A percentile compares a stretch with the other conserved stretches of the same genome.
These are phyloP conservation scores for Glycine soja DNA, from an alignment of 306 rosid species.

Conservation along the genomic window DNA sequence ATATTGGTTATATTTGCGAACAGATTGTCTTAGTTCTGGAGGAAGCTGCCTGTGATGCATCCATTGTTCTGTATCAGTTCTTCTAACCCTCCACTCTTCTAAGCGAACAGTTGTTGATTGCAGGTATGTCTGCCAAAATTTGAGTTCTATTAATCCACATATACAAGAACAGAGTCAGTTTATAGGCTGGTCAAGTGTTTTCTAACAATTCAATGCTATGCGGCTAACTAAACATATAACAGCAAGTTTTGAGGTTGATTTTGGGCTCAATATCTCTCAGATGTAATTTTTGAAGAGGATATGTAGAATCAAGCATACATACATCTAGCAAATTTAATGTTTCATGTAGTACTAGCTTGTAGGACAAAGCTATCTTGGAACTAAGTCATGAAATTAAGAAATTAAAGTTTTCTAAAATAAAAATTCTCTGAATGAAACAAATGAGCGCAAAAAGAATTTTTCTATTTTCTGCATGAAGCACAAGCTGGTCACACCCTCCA, in stretches of 20 bases:
- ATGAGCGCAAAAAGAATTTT: neutral
- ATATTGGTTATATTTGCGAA: conserved; percentile 82
- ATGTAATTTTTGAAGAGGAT: neutral
- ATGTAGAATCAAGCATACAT: neutral
- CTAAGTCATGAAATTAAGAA: neutral
- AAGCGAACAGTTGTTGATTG: conserved; percentile 89
- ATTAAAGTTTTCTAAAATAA: neutral
- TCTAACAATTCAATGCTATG: neutral
- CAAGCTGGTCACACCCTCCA: neutral
- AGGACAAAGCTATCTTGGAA: neutral
- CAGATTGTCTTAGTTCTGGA: conserved; percentile 69
- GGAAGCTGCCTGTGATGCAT: conserved; percentile 96
- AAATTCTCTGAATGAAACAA: neutral
- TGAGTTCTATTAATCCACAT: neutral
- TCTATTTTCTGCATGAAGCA: neutral
- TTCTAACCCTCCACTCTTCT: conserved; percentile 94
- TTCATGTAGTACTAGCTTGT: conserved; percentile 2
- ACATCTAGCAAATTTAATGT: neutral
- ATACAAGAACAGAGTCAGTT: too few relatives aligned
- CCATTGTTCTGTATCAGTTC: conserved; percentile 96
- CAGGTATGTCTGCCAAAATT: conserved; percentile 71
- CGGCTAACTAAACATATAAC: neutral
- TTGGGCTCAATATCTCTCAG: neutral
- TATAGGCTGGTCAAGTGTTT: neutral
- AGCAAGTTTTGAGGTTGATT: too few relatives aligned